Percentiles rank a stretch among this genome's conserved stretches.
These are phyloP conservation scores for Limnomonas spitsbergensis DNA, from an alignment of 139 green algal species.

Conservation along the genomic window DNA sequence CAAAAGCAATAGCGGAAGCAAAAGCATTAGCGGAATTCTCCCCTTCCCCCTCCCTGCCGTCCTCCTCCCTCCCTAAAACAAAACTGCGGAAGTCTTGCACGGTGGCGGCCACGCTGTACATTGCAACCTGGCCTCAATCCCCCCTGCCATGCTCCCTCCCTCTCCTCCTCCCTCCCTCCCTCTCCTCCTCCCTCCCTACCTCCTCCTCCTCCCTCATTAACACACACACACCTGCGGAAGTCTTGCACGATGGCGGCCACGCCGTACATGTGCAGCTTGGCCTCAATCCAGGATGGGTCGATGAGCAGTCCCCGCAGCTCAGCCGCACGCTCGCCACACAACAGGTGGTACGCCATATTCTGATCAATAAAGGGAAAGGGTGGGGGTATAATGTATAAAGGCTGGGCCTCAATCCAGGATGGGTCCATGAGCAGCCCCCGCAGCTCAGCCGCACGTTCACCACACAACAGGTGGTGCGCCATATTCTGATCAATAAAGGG, in stretches of 20 bases:
- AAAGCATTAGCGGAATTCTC: no score
- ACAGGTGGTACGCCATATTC: constrained; percentile 6
- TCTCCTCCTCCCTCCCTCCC: no score
- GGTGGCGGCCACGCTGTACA: constrained; percentile 56
- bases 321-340: not conserved
- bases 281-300: constrained; percentile 1
- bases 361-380: no score
- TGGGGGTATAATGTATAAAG: no score
- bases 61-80: not conserved
- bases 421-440: not conserved
- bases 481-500: no score
- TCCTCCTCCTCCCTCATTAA: no score
- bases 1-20: no score
- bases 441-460: not conserved
- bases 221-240: constrained; percentile 55
- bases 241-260: constrained; percentile 63
- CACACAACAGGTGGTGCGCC: constrained; percentile 1
- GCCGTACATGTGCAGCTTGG: constrained; percentile 62
- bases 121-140: constrained; percentile 43
- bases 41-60: no score
- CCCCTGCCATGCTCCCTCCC: no score
- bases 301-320: not conserved
- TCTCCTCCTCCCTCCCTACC: no score
- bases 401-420: constrained; percentile 17
- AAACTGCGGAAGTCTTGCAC: constrained; percentile 71